A percentile compares a stretch with the other conserved stretches of the same genome.
phyloP scores from a whole-genome alignment of 352 stramenopile species.

The Pythium diclinum region DNA sequence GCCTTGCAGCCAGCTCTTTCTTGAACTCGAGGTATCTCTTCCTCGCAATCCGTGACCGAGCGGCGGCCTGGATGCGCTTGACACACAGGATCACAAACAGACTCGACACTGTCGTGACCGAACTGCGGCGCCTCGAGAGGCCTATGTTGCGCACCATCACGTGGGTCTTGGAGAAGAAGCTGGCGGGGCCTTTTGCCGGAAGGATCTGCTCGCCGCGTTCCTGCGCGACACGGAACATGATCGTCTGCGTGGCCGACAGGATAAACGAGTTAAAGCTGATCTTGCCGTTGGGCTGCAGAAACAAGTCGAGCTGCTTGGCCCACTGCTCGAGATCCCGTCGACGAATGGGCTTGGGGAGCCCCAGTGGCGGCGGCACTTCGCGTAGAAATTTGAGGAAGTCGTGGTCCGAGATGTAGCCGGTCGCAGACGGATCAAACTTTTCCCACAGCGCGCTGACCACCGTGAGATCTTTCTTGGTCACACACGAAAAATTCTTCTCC shows the following conservation, averaged over 20 bases:
- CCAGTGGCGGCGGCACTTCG: conserved; percentile 37
- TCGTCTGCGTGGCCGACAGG: conserved; percentile 28
- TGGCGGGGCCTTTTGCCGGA: conserved; percentile 16
- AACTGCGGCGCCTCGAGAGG: conserved; percentile 15
- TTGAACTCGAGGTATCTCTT: conserved; percentile 31
- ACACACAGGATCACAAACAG: conserved; percentile 32
- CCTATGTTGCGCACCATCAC: conserved; percentile 23
- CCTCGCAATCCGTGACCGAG: conserved; percentile 26
- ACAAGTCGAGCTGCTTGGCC: conserved; percentile 32
- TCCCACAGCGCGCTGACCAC: conserved; percentile 34
- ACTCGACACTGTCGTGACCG: conserved; percentile 18
- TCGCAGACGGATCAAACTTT: conserved; percentile 33
- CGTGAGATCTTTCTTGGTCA: conserved; percentile 39
- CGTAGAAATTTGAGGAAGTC: conserved; percentile 39
- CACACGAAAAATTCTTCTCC: conserved; percentile 34
- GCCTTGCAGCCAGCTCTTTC: conserved; percentile 9
- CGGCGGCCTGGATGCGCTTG: conserved; percentile 38
- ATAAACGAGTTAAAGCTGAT: conserved; percentile 42
- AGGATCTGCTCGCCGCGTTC: conserved; percentile 34
- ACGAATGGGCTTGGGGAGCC: conserved; percentile 26
- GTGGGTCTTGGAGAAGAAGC: conserved; percentile 35
- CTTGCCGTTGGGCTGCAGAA: conserved; percentile 28
- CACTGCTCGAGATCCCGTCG: conserved; percentile 35
- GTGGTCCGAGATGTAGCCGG: conserved; percentile 37
- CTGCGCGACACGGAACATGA: conserved; percentile 32